These are phyloP conservation scores for Amaranthus hypochondriacus DNA, from an alignment of 148 eudicot species.

Conservation along the genomic window DNA sequence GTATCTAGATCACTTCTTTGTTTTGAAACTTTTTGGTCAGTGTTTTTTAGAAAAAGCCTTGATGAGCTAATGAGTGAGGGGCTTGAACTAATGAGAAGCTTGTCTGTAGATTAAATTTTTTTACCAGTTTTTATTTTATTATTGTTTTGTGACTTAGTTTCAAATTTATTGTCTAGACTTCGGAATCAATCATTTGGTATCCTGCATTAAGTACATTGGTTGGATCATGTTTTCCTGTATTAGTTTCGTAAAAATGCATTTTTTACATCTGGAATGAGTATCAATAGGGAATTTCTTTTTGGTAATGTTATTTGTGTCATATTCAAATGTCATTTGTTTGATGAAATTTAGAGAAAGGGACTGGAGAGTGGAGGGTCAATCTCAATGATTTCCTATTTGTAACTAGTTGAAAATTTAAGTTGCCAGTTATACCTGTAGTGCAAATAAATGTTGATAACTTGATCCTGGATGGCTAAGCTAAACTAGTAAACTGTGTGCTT, in stretches of 20 bases:
- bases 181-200: neutral
- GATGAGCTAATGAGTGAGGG: neutral
- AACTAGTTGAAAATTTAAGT: neutral
- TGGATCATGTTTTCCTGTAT: neutral
- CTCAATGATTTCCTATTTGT: neutral
- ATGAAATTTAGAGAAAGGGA: neutral
- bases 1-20: neutral
- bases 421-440: neutral
- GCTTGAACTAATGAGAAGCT: neutral
- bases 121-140: neutral
- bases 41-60: neutral
- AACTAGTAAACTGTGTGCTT: constrained; percentile 5
- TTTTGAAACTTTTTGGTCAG: neutral
- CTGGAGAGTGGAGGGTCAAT: neutral
- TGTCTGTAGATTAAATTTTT: neutral
- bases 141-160: no score
- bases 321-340: neutral
- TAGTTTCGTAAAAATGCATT: neutral
- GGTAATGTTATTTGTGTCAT: neutral
- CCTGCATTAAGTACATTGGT: constrained; percentile 2
- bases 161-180: neutral
- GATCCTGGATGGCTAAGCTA: constrained; percentile 6
- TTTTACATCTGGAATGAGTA: neutral
- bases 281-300: neutral
- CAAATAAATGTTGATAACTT: neutral